phyloP scores from a whole-genome alignment of 257 asterid genomes.

The Rubia yunnanensis region DNA sequence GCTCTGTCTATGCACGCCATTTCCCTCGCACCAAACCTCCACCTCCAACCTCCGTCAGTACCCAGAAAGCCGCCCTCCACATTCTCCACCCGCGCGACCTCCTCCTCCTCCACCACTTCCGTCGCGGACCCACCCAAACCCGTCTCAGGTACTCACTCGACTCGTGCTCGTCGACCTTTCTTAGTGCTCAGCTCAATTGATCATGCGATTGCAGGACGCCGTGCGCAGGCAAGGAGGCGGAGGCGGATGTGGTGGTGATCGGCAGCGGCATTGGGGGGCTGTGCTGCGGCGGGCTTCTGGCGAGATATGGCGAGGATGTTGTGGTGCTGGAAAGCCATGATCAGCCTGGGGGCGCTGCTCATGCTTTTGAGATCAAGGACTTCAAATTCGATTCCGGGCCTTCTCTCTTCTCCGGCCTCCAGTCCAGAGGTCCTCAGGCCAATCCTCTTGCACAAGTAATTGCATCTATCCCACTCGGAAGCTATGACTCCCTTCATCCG shows the following conservation, averaged over 20 bases:
- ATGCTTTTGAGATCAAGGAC: constrained; percentile 67
- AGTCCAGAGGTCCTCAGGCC: constrained; percentile 91
- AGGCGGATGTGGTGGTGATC: constrained; percentile 79
- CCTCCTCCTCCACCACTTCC: constrained; percentile 5
- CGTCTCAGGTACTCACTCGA: constrained; percentile 8
- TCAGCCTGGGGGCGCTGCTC: constrained; percentile 92
- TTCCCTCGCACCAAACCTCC: constrained; percentile 2
- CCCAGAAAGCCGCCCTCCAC: background rate
- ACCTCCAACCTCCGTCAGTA: background rate
- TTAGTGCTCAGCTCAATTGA: background rate
- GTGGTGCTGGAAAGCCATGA: constrained; percentile 89
- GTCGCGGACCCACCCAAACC: constrained; percentile 6
- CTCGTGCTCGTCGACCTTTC: background rate
- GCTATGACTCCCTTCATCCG: no score
- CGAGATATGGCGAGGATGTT: constrained; percentile 76
- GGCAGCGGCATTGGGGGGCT: constrained; percentile 96
- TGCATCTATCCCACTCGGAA: background rate
- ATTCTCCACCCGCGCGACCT: constrained; percentile 8
- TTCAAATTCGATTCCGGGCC: constrained; percentile 93
- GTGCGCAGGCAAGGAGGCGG: constrained; percentile 66
- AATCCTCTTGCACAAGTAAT: constrained; percentile 91
- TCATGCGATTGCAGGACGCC: constrained; percentile 40
- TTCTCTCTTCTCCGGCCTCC: constrained; percentile 87
- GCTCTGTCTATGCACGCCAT: background rate
- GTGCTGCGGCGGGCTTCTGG: constrained; percentile 80